Conservation (phyloP, 352 stramenopile species). For the Phytophthora fragariaefolia region DNA sequence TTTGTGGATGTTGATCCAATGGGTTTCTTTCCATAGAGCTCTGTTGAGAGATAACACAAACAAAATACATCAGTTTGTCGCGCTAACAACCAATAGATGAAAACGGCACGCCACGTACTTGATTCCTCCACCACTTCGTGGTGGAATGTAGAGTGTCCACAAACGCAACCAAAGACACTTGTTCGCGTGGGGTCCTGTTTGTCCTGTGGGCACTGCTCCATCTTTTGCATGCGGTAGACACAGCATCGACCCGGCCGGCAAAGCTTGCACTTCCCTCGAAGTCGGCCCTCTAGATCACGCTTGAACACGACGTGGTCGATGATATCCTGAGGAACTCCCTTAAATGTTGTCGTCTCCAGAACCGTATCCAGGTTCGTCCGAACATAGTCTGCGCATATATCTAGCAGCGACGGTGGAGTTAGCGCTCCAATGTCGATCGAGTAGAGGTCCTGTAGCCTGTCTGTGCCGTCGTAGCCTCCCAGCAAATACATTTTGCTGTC, state of each 20-base stretch:
- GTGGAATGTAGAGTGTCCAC: constrained; percentile 76
- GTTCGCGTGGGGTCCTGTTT: constrained; percentile 34
- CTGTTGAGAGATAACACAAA: constrained; percentile 31
- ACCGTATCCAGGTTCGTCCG: constrained; percentile 72
- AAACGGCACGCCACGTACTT: constrained; percentile 45
- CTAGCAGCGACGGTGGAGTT: constrained; percentile 70
- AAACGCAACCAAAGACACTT: constrained; percentile 60
- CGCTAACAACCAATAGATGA: not conserved
- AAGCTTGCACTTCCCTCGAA: constrained; percentile 80
- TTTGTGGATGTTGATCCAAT: constrained; percentile 69
- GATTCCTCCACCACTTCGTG: constrained; percentile 81
- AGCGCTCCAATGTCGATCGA: constrained; percentile 85
- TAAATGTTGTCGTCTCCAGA: constrained; percentile 73
- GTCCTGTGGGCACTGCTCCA: constrained; percentile 32
- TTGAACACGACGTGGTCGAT: constrained; percentile 85
- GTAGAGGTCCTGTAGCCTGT: constrained; percentile 87
- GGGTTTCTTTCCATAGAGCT: constrained; percentile 71
- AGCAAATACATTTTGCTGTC: constrained; percentile 87
- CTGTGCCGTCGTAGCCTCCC: constrained; percentile 85
- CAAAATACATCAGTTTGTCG: constrained; percentile 17
- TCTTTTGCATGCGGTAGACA: constrained; percentile 65
- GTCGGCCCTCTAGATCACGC: constrained; percentile 61
- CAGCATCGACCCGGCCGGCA: constrained; percentile 74
- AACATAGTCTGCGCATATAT: constrained; percentile 77
- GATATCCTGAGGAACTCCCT: constrained; percentile 77